Evolutionary conservation across 73 alveolate genomes (phyloP).

Genomic region (Tetrahymena thermophila): DNA sequence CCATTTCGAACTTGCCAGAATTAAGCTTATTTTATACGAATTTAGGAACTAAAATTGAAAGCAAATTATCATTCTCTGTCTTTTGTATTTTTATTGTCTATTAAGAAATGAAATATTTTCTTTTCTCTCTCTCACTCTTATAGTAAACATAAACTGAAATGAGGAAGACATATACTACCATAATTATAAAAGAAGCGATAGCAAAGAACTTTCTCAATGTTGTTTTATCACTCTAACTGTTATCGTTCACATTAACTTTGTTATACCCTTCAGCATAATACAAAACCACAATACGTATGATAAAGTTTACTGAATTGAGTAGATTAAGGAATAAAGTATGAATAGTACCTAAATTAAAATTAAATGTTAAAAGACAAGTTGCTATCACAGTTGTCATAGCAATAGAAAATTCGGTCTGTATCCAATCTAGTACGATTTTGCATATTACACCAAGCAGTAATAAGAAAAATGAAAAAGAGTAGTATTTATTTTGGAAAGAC

Average conservation of each 20-base stretch:
- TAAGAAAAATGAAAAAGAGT: not conserved
- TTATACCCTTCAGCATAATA: not conserved
- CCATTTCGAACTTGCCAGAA: constrained; percentile 23
- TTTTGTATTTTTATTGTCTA: not conserved
- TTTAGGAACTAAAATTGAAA: constrained; percentile 28
- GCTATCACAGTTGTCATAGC: not conserved
- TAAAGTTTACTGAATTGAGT: not conserved
- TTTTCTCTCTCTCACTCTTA: not conserved
- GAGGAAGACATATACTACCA: not conserved
- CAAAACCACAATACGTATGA: not conserved
- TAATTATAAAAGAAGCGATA: not conserved
- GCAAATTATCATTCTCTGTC: constrained; percentile 2
- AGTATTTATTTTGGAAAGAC: not conserved
- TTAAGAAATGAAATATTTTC: not conserved
- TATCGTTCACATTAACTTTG: not conserved
- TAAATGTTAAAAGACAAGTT: not conserved
- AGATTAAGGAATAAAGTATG: not conserved
- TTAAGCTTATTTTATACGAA: constrained; percentile 14
- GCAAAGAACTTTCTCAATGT: not conserved
- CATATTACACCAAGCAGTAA: not conserved
- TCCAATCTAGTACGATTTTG: not conserved
- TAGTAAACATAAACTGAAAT: not conserved
- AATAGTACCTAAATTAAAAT: not conserved
- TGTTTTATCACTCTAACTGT: not conserved
- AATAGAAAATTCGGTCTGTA: not conserved